Evolutionary conservation across 2,329 filamentous ascomycete species (phyloP).

Genomic region (Aureobasidium namibiae): DNA sequence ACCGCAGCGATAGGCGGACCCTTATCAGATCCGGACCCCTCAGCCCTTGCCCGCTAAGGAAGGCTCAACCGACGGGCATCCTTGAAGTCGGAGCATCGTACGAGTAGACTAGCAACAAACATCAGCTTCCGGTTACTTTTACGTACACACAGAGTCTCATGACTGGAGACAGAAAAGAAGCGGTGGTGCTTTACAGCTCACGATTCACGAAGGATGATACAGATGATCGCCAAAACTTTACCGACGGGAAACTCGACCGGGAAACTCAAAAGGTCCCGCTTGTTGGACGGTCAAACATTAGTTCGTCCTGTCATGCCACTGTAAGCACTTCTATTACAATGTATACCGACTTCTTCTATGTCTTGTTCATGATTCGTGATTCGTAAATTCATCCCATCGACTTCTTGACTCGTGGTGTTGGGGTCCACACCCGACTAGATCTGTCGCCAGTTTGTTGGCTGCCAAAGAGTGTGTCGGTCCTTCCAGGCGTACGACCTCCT

Average conservation of each 20-base stretch:
- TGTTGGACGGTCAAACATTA: neutral
- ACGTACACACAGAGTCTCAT: neutral
- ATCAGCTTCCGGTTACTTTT: neutral
- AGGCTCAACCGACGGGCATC: neutral
- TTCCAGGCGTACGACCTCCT: conserved; percentile 29
- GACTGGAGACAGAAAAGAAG: neutral
- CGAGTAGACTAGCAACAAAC: neutral
- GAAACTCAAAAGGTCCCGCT: neutral
- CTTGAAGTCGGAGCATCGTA: neutral
- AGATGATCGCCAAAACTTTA: neutral
- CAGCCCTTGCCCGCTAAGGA: conserved; percentile 1
- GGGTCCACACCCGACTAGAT: conserved; percentile 18
- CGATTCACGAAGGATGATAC: neutral
- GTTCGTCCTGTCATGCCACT: neutral
- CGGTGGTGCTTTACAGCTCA: neutral
- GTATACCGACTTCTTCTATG: neutral
- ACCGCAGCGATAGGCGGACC: neutral
- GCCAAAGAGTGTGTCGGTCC: conserved; percentile 24
- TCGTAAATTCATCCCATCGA: neutral
- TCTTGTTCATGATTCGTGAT: neutral
- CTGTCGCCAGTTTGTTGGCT: conserved; percentile 17
- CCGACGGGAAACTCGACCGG: neutral
- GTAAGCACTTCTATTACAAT: neutral
- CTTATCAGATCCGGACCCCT: conserved; percentile 10
- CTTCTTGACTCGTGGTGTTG: conserved; percentile 14